Conservation (phyloP, 2,329 filamentous ascomycete genomes). For the Zymoseptoria pseudotritici region DNA sequence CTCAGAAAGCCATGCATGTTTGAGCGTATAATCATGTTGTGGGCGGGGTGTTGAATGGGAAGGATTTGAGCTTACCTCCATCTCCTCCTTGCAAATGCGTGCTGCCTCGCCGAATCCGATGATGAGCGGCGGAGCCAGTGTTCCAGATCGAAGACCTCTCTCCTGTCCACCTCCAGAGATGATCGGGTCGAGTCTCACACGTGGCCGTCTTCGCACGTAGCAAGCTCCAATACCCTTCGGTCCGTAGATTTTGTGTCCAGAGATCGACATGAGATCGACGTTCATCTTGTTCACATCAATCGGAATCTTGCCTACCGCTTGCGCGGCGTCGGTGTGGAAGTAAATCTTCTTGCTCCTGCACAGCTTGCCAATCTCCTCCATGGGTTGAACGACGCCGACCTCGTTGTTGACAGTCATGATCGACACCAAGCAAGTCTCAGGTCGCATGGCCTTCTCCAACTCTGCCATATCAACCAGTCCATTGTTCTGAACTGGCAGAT, state of each 20-base stretch:
- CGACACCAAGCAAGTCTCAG: conserved; percentile 85
- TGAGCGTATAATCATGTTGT: conserved; percentile 69
- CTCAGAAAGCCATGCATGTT: conserved; percentile 91
- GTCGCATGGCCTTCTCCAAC: conserved; percentile 79
- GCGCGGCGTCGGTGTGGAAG: conserved; percentile 94
- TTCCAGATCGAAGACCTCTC: conserved; percentile 87
- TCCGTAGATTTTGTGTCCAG: conserved; percentile 96
- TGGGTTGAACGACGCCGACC: conserved; percentile 96
- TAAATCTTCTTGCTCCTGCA: conserved; percentile 90
- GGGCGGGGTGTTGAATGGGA: conserved; percentile 15
- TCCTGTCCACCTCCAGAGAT: conserved; percentile 96
- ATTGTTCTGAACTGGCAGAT: conserved; percentile 79
- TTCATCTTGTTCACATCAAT: conserved; percentile 97
- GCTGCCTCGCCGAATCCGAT: conserved; percentile 96
- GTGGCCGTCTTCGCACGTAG: conserved; percentile 84
- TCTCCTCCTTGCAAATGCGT: conserved; percentile 80
- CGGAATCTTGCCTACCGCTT: conserved; percentile 97
- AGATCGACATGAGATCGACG: conserved; percentile 97
- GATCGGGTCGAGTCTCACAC: conserved; percentile 89
- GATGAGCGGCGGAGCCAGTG: conserved; percentile 77
- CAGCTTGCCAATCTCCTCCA: conserved; percentile 86
- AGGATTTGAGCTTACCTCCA: conserved; percentile 61
- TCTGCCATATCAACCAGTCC: conserved; percentile 80
- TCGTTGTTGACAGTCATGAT: conserved; percentile 99
- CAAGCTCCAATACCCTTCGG: conserved; percentile 96